Base-by-base conservation (phyloP, 78 protist species). In the Protostelium mycophagum region DNA sequence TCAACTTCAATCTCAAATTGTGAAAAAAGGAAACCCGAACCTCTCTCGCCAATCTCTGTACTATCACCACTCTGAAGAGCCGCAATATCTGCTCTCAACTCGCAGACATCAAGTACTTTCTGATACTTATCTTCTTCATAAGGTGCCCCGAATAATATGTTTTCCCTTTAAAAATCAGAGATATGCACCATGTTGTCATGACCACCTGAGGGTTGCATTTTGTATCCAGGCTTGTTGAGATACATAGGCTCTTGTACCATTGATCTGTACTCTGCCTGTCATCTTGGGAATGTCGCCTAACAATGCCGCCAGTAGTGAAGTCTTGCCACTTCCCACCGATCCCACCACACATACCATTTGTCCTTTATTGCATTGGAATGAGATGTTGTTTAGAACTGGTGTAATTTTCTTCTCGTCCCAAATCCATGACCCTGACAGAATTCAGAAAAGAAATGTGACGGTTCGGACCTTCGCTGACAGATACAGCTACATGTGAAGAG, bases 11-110 rank as follows among this genome's bases (percentile, higher is more conserved):
- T n/a, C n/a, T 51, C 31, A 51, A 16, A 25, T 16, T 51, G 73
- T 25, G 73, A 5, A 16, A 51, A 51, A 51, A 51, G 16, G 5
- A 51, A 51, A 51, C 16, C 31, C 5, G 73, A 51, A 51, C 99
- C 99, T 34, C 89, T 89, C 92, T 98, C 99, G n/a, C 99, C 99
- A 73, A 99, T 97, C 90, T 94, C 97, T 29, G 99, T 96, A 89
- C 35, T 63, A 89, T 98, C 98, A 36, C 99, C 99, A 28, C 89
- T 90, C 10, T 95, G 92, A 36, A 97, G 63, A 35, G 37, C n/a
- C 25, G 38, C 87, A 28, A 98, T 83, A 85, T 98, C 99, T 1
- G 91, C 87, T 0, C 1, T 1, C 29, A 97, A 92, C 73, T 90
- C 93, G 39, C 98, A 97, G 28, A 95, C 97, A 0, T 90, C 83